Evolutionary conservation across 306 rosid genomes (phyloP).

Genomic region (Pyrus pyrifolia): DNA sequence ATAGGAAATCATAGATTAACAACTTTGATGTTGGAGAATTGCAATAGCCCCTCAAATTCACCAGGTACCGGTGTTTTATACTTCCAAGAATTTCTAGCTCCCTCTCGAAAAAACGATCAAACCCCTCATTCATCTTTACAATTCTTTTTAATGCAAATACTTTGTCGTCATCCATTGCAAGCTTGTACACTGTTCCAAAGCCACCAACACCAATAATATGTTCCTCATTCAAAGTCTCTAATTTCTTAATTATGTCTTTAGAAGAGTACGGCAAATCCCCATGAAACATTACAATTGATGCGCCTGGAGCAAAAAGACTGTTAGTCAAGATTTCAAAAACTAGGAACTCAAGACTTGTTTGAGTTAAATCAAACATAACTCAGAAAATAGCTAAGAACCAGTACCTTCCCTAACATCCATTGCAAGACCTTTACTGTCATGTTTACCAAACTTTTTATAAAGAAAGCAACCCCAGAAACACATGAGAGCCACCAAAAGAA

Average conservation of each 20-base stretch:
- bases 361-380: constrained; percentile 1
- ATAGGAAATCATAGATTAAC: constrained; percentile 83
- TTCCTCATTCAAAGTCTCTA: constrained; percentile 86
- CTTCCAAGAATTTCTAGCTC: constrained; percentile 98
- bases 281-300: constrained; percentile 93
- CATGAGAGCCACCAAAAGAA: constrained; percentile 98
- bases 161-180: constrained; percentile 97
- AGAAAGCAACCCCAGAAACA: constrained; percentile 99
- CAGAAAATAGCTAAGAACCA: constrained; percentile 23
- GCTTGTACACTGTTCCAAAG: constrained; percentile 92
- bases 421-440: constrained; percentile 56
- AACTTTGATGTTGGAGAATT: constrained; percentile 94
- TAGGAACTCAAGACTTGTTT: constrained; percentile 3
- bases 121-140: constrained; percentile 82
- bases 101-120: constrained; percentile 95
- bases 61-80: constrained; percentile 92
- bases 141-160: constrained; percentile 92
- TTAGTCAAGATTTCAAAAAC: constrained; percentile 19
- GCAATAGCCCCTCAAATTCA: constrained; percentile 94
- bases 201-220: constrained; percentile 94
- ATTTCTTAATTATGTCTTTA: constrained; percentile 87
- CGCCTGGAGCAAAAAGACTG: constrained; percentile 51
- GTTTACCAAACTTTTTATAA: constrained; percentile 84
- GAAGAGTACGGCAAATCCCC: constrained; percentile 99
- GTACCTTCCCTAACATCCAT: constrained; percentile 86